Base-by-base conservation (phyloP, 1,139 yeast species). In the Lodderomyces metapsilosis region DNA sequence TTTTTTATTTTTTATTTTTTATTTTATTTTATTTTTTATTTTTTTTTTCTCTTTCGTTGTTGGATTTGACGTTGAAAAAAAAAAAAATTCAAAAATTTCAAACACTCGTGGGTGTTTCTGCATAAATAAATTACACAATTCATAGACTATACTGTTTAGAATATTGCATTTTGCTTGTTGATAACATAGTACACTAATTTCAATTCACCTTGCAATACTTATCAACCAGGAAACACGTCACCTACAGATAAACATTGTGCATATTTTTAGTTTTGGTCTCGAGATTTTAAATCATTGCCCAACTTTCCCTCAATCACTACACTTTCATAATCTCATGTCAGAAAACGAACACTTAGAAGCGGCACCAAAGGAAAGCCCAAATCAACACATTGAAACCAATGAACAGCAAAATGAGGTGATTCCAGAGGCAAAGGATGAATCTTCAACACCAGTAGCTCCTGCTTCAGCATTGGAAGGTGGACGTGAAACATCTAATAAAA, bases 381-480 rank as follows among this genome's bases (percentile, higher is more conserved):
- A 32, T 13, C 46, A 39, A 20, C 39, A 16, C 20, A 34, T 32
- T 31, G 22, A 17, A 21, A 9, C 17, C 10, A 34, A 36, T 10
- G 31, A 31, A 21, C 32, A 32, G 23, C 36, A 35, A 30, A 34
- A 36, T 17, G 32, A 39, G 32, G 36, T 39, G 34, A n/a, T 35
- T 27, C 55, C 57, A 41, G 53, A 62, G 17, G 58, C 42, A 21
- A 39, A 43, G 36, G 39, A 40, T 4, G 24, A 36, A 16, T 17
- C 30, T 3, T 4, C 18, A 15, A 41, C 37, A 21, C 43, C 42
- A 16, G 30, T 35, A 12, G 39, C 44, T 9, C 83, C 86, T 2
- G 94, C 92, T 15, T 72, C 79, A 51, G 94, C 94, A 18, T 65
- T 78, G 16, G 81, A 80, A 44, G 95, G 95, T 40, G 95, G 95